Conservation (phyloP, 176 grass and related monocot genomes). For the Aegilops speltoides region DNA sequence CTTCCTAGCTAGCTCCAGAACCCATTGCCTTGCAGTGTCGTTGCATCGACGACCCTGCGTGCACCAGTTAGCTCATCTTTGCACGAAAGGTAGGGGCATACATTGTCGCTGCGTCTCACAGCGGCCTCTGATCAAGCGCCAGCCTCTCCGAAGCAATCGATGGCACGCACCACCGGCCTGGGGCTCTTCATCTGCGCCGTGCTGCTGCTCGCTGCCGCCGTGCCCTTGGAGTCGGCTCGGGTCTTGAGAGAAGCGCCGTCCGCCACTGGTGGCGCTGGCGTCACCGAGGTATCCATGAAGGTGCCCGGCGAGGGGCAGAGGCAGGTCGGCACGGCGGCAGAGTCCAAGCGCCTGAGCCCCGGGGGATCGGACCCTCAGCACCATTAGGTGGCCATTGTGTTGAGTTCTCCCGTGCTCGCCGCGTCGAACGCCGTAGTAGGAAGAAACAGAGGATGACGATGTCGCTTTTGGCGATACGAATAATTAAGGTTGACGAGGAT, state of each 20-base stretch:
- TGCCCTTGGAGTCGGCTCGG: conserved; percentile 31
- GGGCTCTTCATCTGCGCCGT: conserved; percentile 26
- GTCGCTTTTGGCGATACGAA: background rate
- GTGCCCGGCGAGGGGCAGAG: background rate
- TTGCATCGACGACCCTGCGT: background rate
- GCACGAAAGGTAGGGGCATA: background rate
- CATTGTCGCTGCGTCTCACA: conserved; percentile 13
- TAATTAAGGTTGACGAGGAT: background rate
- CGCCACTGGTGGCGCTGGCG: background rate
- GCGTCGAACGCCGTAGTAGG: background rate
- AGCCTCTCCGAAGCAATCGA: background rate
- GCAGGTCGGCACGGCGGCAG: background rate
- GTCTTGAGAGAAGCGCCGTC: conserved; percentile 19
- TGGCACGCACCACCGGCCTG: conserved; percentile 23
- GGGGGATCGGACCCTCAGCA: conserved; percentile 78
- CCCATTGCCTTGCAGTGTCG: background rate
- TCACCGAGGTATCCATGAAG: background rate
- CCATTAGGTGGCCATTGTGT: conserved; percentile 28
- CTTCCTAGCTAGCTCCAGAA: background rate
- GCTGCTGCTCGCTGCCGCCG: conserved; percentile 38
- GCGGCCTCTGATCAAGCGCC: background rate
- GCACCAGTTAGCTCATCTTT: background rate
- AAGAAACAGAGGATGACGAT: background rate
- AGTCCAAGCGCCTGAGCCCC: conserved; percentile 74
- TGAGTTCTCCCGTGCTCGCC: background rate